Conservation (phyloP, 2,329 filamentous ascomycete genomes). For the Colletotrichum simmondsii region DNA sequence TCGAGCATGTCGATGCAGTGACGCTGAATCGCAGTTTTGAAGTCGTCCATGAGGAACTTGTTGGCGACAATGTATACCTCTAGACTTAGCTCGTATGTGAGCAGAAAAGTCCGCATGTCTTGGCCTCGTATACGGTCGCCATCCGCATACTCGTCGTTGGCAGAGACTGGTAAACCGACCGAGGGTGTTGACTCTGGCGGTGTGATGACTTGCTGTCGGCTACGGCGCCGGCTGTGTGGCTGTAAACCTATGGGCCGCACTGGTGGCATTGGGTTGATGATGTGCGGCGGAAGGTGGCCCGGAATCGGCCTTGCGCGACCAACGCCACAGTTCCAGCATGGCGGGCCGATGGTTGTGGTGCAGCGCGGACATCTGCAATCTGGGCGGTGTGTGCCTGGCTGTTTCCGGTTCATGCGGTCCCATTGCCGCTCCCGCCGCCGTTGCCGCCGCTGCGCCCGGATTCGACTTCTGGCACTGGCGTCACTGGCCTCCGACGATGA, state of each 20-base stretch:
- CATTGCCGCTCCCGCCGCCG: constrained; percentile 48
- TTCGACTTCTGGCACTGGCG: constrained; percentile 46
- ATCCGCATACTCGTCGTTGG: constrained; percentile 35
- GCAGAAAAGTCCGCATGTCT: constrained; percentile 59
- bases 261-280: constrained; percentile 19
- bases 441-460: constrained; percentile 45
- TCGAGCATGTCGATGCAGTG: constrained; percentile 59
- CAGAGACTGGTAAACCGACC: constrained; percentile 27
- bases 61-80: constrained; percentile 62
- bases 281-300: constrained; percentile 38
- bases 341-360: constrained; percentile 43
- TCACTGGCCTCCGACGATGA: constrained; percentile 48
- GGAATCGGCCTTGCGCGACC: constrained; percentile 43
- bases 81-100: constrained; percentile 57
- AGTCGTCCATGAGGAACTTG: constrained; percentile 57
- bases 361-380: constrained; percentile 57
- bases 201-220: constrained; percentile 26
- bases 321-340: constrained; percentile 55
- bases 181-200: constrained; percentile 30
- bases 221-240: constrained; percentile 31
- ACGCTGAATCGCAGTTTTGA: constrained; percentile 54
- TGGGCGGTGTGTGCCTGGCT: constrained; percentile 55
- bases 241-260: constrained; percentile 21
- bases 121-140: constrained; percentile 52
- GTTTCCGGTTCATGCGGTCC: constrained; percentile 54